These are phyloP conservation scores for Lippia alba DNA, from an alignment of 305 asterid species.

Conservation along the genomic window DNA sequence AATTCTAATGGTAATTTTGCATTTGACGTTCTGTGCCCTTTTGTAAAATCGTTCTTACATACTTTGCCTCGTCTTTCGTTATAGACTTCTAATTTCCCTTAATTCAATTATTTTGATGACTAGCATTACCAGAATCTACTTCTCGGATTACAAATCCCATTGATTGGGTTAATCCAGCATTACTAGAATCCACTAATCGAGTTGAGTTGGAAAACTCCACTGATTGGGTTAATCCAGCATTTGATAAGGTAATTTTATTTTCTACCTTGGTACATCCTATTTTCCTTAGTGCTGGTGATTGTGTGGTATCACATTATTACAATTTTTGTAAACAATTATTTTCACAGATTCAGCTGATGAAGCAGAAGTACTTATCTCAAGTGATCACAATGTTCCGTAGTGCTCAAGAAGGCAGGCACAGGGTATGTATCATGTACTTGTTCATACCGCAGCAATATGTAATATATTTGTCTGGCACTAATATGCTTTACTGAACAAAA, in stretches of 20 bases:
- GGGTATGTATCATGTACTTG: constrained; percentile 32
- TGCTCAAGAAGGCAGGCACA: constrained; percentile 34
- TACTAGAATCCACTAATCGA: constrained; percentile 41
- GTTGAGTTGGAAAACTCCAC: constrained; percentile 34
- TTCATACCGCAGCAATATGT: constrained; percentile 12
- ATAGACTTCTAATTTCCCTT: not conserved
- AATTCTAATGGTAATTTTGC: constrained; percentile 1
- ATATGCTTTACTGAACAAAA: not conserved
- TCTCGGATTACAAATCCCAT: not conserved
- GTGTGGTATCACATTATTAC: no score
- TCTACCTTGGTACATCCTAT: not conserved
- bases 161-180: constrained; percentile 27
- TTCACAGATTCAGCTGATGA: constrained; percentile 45
- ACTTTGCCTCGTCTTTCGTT: not conserved
- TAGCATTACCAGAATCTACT: constrained; percentile 38
- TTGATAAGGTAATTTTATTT: constrained; percentile 37
- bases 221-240: constrained; percentile 47
- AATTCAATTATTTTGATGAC: constrained; percentile 7
- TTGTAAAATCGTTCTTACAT: not conserved
- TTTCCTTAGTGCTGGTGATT: no score
- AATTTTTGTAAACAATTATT: not conserved
- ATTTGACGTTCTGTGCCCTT: not conserved
- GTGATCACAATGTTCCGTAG: constrained; percentile 15
- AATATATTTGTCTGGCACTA: constrained; percentile 1
- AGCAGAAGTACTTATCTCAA: constrained; percentile 33